Conservation (phyloP, 345 rosid species). For the Heritiera littoralis region DNA sequence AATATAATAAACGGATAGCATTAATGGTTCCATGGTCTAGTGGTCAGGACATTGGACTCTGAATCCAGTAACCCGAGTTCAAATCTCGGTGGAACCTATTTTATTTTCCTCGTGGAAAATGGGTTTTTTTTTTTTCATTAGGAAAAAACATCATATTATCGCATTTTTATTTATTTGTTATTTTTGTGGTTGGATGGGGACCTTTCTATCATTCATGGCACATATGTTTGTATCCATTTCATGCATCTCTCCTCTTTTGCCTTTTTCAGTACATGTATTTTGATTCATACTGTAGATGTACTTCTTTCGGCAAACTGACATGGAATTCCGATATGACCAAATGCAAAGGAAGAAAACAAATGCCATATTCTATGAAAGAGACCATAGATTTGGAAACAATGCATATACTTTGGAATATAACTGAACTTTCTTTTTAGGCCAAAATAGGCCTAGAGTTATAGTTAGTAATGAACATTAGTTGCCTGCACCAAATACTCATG, state of each 20-base stretch:
- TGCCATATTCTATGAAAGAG: not conserved
- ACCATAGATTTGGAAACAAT: not conserved
- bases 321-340: not conserved
- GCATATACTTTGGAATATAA: not conserved
- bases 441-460: not conserved
- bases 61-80: slow-evolving; percentile 36
- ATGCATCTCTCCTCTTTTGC: no score
- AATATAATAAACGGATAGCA: no score
- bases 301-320: not conserved
- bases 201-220: not conserved
- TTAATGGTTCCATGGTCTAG: slow-evolving; percentile 75
- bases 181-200: not conserved
- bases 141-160: no score
- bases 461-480: not conserved
- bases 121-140: no score
- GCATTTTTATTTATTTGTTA: no score
- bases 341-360: not conserved
- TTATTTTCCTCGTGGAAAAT: not conserved
- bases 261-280: not conserved
- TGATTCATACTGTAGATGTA: not conserved
- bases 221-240: no score
- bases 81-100: slow-evolving; percentile 79
- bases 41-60: slow-evolving; percentile 54
- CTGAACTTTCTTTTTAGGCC: not conserved
- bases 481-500: not conserved